Percentiles rank a stretch among this genome's conserved stretches.
Conservation (phyloP, 371 early-diverging fungal genomes). For the Rhizopus stolonifer region DNA sequence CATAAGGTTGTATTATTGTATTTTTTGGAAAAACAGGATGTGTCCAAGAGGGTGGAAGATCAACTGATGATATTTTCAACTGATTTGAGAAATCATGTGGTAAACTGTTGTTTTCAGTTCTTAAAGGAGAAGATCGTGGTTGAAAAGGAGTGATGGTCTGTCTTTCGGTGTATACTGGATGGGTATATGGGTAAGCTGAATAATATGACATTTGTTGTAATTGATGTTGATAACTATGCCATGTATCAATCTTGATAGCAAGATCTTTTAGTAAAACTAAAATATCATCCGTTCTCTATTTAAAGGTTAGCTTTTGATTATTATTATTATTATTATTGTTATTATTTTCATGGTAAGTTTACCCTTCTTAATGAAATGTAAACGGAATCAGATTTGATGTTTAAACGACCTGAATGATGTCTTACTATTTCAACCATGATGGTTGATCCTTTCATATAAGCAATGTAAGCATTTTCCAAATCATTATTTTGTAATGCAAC, state of each 20-base stretch:
- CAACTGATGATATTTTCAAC: constrained; percentile 5
- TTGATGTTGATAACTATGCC: constrained; percentile 2
- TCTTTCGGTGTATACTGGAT: background rate
- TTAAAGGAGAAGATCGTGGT: background rate
- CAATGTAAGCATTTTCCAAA: constrained; percentile 30
- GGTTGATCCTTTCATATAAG: constrained; percentile 30
- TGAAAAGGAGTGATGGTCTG: background rate
- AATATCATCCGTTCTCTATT: constrained; percentile 22
- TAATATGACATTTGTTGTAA: background rate
- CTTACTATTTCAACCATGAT: constrained; percentile 27
- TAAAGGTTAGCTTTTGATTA: background rate
- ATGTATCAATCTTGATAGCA: constrained; percentile 13
- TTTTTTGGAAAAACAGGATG: constrained; percentile 24
- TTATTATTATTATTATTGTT: too few species aligned
- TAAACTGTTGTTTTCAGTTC: background rate
- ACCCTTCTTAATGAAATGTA: constrained; percentile 26
- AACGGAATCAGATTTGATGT: constrained; percentile 13
- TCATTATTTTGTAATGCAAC: constrained; percentile 14
- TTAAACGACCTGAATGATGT: constrained; percentile 19
- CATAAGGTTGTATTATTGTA: constrained; percentile 29
- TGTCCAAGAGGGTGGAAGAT: constrained; percentile 13
- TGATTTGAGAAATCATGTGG: background rate
- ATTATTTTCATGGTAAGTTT: too few species aligned
- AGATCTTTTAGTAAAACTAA: constrained; percentile 16
- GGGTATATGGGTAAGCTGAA: background rate